Base-by-base conservation (phyloP, 768 basidiomycete genomes). In the Phallus indusiatus region DNA sequence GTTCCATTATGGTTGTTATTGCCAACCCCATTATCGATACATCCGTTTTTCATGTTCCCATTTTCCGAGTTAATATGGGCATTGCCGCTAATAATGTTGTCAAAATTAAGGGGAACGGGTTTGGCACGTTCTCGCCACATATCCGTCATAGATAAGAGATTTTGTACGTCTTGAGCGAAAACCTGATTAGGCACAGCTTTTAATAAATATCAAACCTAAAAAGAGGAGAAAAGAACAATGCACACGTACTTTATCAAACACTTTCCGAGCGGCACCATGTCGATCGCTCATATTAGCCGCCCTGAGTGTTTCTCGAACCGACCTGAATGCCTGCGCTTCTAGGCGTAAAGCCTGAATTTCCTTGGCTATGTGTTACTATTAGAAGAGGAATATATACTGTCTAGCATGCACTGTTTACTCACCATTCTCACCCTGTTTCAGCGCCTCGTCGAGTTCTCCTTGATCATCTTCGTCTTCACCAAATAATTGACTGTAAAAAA, bases 41-140 rank as follows among this genome's bases (percentile, higher is more conserved):
- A 37, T 47, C 63, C 54, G 53, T 18, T 18, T 62, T 47, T 48
- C 54, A 2, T 64, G 71, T 63, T 64, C 47, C 61, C 56, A 47
- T 63, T 65, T 51, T 65, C 62, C 21, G 59, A 64, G 7, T 69
- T 68, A 47, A 64, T 58, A 36, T 36, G 18, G 20, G 17, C 62
- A 0, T 70, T 16, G 59, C 62, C 9, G 63, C 63, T 10, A 63
- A 83, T 69, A 64, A 98, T 92, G 2, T 73, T 71, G n/a, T 88
- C 84, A 65, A 85, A 93, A 60, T 89, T 84, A 24, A 99, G 80
- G 0, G 94, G 85, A 0, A 80, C 81, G 1, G 96, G 96, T 54
- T 86, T 87, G n/a, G 85, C 81, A 46, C 95, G 81, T 6, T 87
- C 81, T 34, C 85, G 85, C 96, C 96, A 99, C 94, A 99, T 97